Evolutionary conservation across 2,329 filamentous ascomycete genomes (phyloP).

Genomic region (Cryphonectria parasitica): DNA sequence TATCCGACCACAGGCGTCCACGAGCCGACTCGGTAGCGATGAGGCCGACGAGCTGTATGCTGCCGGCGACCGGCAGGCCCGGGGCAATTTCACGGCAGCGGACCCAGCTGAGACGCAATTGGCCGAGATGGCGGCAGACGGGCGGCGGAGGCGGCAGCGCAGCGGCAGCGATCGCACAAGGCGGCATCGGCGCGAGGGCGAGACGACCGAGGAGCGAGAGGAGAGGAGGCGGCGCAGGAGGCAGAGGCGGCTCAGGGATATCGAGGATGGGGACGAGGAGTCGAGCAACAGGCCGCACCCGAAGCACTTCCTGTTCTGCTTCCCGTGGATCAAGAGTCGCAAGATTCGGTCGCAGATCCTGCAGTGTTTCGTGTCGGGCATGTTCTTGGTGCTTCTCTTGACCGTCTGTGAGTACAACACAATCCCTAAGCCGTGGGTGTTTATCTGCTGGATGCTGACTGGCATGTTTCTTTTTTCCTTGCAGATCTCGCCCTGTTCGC

Average conservation of each 20-base stretch:
- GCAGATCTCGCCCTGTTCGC: conserved; percentile 76
- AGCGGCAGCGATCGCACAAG: conserved; percentile 17
- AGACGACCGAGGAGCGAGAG: conserved; percentile 28
- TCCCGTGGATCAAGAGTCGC: conserved; percentile 59
- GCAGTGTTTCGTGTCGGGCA: conserved; percentile 66
- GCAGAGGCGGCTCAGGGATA: conserved; percentile 19
- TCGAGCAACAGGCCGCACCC: conserved; percentile 34
- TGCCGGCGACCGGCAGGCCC: background rate
- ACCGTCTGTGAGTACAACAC: conserved; percentile 63
- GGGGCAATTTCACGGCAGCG: conserved; percentile 42
- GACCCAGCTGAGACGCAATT: conserved; percentile 56
- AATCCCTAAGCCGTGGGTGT: background rate
- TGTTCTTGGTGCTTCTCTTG: conserved; percentile 62
- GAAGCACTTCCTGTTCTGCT: conserved; percentile 56
- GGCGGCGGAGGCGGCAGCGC: conserved; percentile 40
- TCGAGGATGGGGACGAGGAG: conserved; percentile 33
- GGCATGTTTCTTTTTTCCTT: background rate
- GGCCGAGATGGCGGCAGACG: conserved; percentile 47
- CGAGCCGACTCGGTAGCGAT: conserved; percentile 17
- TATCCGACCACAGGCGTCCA: background rate
- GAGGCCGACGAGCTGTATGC: conserved; percentile 29
- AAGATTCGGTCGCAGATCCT: conserved; percentile 60
- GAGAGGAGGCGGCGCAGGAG: conserved; percentile 18
- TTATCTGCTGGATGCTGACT: conserved; percentile 13
- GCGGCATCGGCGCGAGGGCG: conserved; percentile 23